A percentile compares a stretch with the other conserved stretches of the same genome.
Evolutionary conservation across 2,329 filamentous ascomycete species (phyloP).

Genomic region (Saccharata proteae): DNA sequence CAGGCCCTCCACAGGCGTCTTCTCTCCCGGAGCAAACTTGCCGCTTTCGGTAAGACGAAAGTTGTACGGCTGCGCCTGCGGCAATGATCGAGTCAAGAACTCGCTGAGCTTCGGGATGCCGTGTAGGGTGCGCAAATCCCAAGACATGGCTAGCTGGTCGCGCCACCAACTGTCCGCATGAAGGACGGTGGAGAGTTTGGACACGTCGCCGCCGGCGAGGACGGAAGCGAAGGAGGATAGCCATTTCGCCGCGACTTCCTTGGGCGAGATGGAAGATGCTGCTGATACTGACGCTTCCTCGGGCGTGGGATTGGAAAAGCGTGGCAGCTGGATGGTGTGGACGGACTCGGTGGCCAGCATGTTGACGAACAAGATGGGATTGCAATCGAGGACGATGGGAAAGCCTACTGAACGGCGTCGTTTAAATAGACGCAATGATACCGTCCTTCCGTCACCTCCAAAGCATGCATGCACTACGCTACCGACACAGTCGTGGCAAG

Average conservation of each 20-base stretch:
- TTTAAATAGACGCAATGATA: too few relatives aligned
- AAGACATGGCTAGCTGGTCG: slow-evolving; percentile 45
- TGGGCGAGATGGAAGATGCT: slow-evolving; percentile 10
- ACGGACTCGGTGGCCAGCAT: slow-evolving; percentile 14
- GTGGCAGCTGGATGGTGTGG: slow-evolving; percentile 17
- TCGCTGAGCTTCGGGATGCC: slow-evolving; percentile 27
- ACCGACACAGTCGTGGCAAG: too few relatives aligned
- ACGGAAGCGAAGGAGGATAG: slow-evolving; percentile 16
- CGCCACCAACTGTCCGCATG: slow-evolving; percentile 42
- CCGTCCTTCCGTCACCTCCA: too few relatives aligned
- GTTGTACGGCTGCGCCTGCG: slow-evolving; percentile 19
- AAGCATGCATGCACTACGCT: too few relatives aligned
- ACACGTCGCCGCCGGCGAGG: slow-evolving; percentile 13
- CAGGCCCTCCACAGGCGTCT: slow-evolving; percentile 40
- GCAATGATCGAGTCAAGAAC: slow-evolving; percentile 31
- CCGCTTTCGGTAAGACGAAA: slow-evolving; percentile 32
- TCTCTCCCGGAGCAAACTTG: slow-evolving; percentile 29
- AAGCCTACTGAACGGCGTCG: too few relatives aligned
- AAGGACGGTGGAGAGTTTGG: slow-evolving; percentile 24
- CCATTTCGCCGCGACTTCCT: slow-evolving; percentile 17
- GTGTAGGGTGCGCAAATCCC: slow-evolving; percentile 44
- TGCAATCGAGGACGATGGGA: too few relatives aligned
- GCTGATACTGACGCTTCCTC: slow-evolving; percentile 6
- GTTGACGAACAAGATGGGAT: slow-evolving; percentile 1
- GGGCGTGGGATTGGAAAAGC: slow-evolving; percentile 13